Evolutionary conservation across 2,329 filamentous ascomycete genomes (phyloP).

Genomic region (Lasiodiplodia hormozganensis): DNA sequence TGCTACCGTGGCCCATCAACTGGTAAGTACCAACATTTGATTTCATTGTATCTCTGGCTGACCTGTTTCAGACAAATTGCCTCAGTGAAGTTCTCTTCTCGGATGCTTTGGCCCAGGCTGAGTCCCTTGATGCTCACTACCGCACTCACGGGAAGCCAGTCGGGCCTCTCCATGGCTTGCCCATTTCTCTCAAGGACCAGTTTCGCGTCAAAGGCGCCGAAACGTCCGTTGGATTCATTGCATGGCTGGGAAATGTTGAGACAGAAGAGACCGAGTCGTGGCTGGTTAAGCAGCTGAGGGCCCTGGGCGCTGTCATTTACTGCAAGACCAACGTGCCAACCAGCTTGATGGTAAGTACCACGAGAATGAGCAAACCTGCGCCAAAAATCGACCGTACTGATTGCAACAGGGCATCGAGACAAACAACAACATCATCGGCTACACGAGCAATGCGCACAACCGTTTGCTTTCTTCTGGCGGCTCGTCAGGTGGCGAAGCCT

Average conservation of each 20-base stretch:
- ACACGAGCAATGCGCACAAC: conserved; percentile 65
- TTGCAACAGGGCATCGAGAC: conserved; percentile 55
- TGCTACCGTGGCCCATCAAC: conserved; percentile 60
- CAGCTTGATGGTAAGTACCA: conserved; percentile 59
- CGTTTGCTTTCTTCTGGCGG: conserved; percentile 61
- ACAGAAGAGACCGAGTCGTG: conserved; percentile 64
- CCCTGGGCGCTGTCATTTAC: conserved; percentile 61
- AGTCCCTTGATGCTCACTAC: conserved; percentile 51
- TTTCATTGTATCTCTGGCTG: conserved; percentile 52
- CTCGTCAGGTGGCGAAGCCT: conserved; percentile 59
- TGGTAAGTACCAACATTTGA: conserved; percentile 44
- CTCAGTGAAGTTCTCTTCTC: conserved; percentile 58
- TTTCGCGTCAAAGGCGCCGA: conserved; percentile 56
- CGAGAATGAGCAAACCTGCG: background rate
- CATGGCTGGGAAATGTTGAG: conserved; percentile 68
- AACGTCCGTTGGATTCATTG: conserved; percentile 65
- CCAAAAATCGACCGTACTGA: background rate
- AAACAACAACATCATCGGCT: conserved; percentile 66
- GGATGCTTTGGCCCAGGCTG: conserved; percentile 51
- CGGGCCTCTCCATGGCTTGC: conserved; percentile 56
- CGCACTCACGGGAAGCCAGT: conserved; percentile 44
- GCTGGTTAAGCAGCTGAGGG: conserved; percentile 62
- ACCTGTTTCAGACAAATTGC: conserved; percentile 39
- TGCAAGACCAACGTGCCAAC: conserved; percentile 65
- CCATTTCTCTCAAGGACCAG: conserved; percentile 58